Evolutionary conservation across 352 stramenopile species (phyloP), one percentile per base, ranked within the genome.

Genomic region (Globisporangium alternatum): DNA sequence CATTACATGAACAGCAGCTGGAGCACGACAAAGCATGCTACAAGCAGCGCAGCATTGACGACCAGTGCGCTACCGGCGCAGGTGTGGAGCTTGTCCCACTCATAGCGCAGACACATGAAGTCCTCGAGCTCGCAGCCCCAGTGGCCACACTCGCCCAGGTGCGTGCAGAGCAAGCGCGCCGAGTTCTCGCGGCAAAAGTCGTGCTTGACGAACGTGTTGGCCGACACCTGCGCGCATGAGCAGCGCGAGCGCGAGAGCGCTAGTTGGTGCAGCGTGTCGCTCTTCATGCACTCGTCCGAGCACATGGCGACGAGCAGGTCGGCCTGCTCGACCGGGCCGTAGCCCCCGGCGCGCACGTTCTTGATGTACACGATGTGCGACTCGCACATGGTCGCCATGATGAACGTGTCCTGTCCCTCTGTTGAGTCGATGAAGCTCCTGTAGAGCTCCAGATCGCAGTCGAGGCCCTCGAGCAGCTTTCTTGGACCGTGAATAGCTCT

Each of bases 101-200:
- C 88, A 72, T 94, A 92, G 45, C 91, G 86, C 35, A 93, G 81
- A 67, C 91, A 97, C 77, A 93, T 96, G 61, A 97, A 97, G 64
- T 97, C 91, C 57, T 94, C 75, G 39, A 96, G 77, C 43, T 77
- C 62, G 64, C 91, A 97, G 58, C 74, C 70, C 91, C 91, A 97
- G 64, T 88, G 81, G 19, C 90, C 91, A 60, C 91, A 97, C 45
- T 96, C 88, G 63, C 84, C 79, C 37, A 97, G 62, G 60, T 91
- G 86, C 12, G 77, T 89, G 72, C 91, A 97, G 54, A 97, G 61
- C 55, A 96, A 64, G 43, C 88, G 75, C 37, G 81, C 84, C 31
- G 84, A 95, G 74, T 80, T 96, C 49, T 95, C 78, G 22, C 82
- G 74, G 43, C 88, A 96, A 61, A 92, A 93, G 62, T 96, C 85